Conservation (phyloP, 495 filamentous ascomycete species). For the Chaetomium fimeti region DNA sequence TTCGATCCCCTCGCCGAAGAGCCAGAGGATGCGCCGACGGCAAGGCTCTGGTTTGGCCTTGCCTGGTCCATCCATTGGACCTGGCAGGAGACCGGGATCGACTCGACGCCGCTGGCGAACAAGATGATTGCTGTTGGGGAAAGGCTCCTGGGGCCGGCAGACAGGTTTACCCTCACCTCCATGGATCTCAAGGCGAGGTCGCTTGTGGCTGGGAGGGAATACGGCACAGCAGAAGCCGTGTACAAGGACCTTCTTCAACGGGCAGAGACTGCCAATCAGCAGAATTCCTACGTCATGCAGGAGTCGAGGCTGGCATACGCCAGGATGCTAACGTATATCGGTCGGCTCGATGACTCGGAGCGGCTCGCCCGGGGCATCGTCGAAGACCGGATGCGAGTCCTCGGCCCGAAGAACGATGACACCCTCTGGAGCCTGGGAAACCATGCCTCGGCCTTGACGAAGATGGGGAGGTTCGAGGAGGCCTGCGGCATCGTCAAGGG, state of each 20-base stretch:
- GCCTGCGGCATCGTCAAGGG: not conserved
- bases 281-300: too few species aligned
- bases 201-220: not conserved
- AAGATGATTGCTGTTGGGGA: not conserved
- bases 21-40: conserved; percentile 1
- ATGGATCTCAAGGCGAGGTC: too few species aligned
- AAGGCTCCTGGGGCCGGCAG: not conserved
- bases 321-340: not conserved
- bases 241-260: not conserved
- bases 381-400: not conserved
- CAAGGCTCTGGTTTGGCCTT: not conserved
- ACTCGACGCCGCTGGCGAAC: not conserved
- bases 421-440: not conserved
- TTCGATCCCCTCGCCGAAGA: not conserved
- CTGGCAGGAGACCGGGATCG: not conserved
- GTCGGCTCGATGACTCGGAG: not conserved
- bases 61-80: not conserved
- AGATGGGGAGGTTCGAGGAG: not conserved
- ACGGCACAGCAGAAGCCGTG: not conserved
- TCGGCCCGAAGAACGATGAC: not conserved
- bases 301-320: not conserved
- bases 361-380: not conserved
- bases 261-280: not conserved
- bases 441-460: not conserved
- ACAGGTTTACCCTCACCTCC: not conserved